Base-by-base conservation (phyloP, 768 basidiomycete species). In the Agaricus subrufescens region DNA sequence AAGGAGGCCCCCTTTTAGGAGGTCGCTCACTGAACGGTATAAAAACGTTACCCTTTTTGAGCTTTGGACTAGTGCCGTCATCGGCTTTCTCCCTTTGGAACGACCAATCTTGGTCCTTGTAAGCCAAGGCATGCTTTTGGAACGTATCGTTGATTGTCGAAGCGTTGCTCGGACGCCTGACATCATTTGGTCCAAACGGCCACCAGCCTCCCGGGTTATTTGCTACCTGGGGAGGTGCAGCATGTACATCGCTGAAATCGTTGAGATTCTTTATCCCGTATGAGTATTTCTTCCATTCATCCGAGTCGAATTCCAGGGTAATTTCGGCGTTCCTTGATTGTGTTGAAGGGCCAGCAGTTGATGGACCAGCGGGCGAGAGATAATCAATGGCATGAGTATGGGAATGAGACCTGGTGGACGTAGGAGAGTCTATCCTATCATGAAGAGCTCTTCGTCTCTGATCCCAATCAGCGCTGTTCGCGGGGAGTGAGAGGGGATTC, bases 381-480 rank as follows among this genome's bases (percentile, higher is more conserved):
- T 48, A 48, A 34, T 56, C 55, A 15, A 56, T 44, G 6, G 43
- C 48, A 10, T 50, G 55, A 15, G 44, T 43, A 29, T 56, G 58
- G 23, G 49, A 45, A 25, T 52, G 46, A 30, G 19, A 9, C 34
- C 46, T 23, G 11, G 42, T 43, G 51, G 59, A 61, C 31, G 60
- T 67, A 9, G 59, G 50, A 11, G 39, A 46, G 55, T 34, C 69
- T 60, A 45, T 61, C 42, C 61, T 50, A 30, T 46, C 43, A 26
- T 65, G 68, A 51, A 65, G 65, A 14, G 63, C 72, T 39, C 75
- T 75, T 25, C 72, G 79, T 57, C 77, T 75, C n/a, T 82, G 62
- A 40, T 75, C 74, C 83, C 83, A 84, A 64, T 85, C 85, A 34
- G 73, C 74, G 54, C 80, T 80, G 38, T 77, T 83, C 56, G 74